Conservation (phyloP, 257 asterid genomes). For the Henckelia pumila region DNA sequence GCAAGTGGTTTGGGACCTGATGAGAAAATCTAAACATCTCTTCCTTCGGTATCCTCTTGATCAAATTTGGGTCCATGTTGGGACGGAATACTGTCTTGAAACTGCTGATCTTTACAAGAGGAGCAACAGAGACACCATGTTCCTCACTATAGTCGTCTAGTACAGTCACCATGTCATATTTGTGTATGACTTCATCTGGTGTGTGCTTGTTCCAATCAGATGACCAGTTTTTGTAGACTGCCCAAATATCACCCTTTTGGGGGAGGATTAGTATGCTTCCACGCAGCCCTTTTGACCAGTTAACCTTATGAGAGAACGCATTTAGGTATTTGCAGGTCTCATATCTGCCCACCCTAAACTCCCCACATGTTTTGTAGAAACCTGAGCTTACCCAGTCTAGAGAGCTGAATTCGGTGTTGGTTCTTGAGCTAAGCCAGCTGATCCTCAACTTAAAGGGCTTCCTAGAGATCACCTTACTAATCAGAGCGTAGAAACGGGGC, state of each 20-base stretch:
- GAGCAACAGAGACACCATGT: constrained; percentile 51
- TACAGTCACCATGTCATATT: constrained; percentile 65
- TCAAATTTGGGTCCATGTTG: constrained; percentile 34
- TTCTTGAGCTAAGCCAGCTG: constrained; percentile 58
- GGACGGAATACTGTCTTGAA: constrained; percentile 68
- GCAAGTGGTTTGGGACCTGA: constrained; percentile 56
- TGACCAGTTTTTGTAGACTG: constrained; percentile 66
- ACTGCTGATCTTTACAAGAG: constrained; percentile 64
- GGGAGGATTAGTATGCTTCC: constrained; percentile 62
- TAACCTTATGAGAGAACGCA: constrained; percentile 66
- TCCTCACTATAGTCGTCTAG: constrained; percentile 57
- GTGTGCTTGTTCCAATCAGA: constrained; percentile 55
- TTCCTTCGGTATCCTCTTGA: constrained; percentile 49
- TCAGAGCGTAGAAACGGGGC: constrained; percentile 65
- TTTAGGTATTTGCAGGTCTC: constrained; percentile 49
- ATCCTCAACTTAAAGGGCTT: constrained; percentile 48
- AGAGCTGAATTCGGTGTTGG: constrained; percentile 39
- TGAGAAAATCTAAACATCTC: constrained; percentile 82
- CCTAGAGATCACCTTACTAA: constrained; percentile 43
- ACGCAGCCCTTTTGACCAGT: constrained; percentile 53
- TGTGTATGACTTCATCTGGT: constrained; percentile 55
- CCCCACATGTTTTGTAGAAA: constrained; percentile 76
- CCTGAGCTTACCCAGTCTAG: constrained; percentile 49
- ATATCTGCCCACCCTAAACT: constrained; percentile 59
- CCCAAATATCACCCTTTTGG: constrained; percentile 74